A percentile compares a stretch with the other conserved stretches of the same genome.
These are phyloP conservation scores for Agaricus blazei DNA, from an alignment of 768 basidiomycete genomes.

Conservation along the genomic window DNA sequence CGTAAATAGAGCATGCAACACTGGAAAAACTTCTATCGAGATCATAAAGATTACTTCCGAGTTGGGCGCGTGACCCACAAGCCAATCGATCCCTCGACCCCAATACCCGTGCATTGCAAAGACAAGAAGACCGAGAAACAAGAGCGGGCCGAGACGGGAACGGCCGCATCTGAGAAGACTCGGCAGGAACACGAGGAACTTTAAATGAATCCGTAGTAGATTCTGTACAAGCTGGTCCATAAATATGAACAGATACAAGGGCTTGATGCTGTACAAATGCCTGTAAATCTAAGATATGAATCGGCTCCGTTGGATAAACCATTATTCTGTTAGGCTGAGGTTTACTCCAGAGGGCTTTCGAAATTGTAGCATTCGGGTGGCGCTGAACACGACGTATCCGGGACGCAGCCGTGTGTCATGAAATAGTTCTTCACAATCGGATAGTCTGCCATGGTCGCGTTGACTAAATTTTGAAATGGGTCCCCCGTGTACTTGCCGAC, in stretches of 20 bases:
- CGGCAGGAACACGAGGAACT: slow-evolving; percentile 32
- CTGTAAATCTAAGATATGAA: slow-evolving; percentile 2
- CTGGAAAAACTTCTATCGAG: slow-evolving; percentile 88
- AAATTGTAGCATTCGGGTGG: slow-evolving; percentile 2
- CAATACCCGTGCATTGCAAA: slow-evolving; percentile 73
- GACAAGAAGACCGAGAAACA: slow-evolving; percentile 43
- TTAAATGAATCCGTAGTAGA: slow-evolving; percentile 15
- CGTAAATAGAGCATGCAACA: slow-evolving; percentile 60
- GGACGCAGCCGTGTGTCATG: slow-evolving; percentile 56
- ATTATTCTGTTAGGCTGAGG: background rate
- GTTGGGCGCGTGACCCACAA: slow-evolving; percentile 73
- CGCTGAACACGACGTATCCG: slow-evolving; percentile 23
- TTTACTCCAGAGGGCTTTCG: slow-evolving; percentile 3
- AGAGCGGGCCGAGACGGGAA: slow-evolving; percentile 15
- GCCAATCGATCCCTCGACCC: slow-evolving; percentile 70
- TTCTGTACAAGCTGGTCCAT: background rate
- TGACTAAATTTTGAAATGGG: slow-evolving; percentile 55
- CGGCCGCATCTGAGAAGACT: slow-evolving; percentile 13
- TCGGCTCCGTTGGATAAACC: background rate
- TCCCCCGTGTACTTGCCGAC: slow-evolving; percentile 64
- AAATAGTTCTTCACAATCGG: slow-evolving; percentile 79
- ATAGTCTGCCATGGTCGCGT: slow-evolving; percentile 81
- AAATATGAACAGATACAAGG: slow-evolving; percentile 4
- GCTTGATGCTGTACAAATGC: background rate
- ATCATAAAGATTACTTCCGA: slow-evolving; percentile 75